Conservation (phyloP, 2,329 filamentous ascomycete species). For the Emergomyces pasteurianus region DNA sequence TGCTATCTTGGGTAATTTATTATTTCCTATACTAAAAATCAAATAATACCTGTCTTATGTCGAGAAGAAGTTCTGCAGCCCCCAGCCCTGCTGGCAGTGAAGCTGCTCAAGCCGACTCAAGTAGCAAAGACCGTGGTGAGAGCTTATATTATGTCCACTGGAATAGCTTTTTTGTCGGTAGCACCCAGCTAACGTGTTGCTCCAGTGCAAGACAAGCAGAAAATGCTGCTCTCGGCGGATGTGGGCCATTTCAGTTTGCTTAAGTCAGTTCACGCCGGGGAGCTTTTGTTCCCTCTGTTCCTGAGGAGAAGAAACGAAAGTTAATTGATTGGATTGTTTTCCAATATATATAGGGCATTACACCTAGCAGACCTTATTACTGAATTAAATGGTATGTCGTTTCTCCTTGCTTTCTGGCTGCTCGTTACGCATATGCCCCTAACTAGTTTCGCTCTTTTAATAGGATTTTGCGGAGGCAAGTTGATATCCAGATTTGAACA, state of each 20-base stretch:
- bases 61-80: conserved; percentile 24
- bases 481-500: conserved; percentile 2
- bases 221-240: conserved; percentile 36
- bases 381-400: conserved; percentile 35
- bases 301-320: background rate
- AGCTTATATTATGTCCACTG: conserved; percentile 3
- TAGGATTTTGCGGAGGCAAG: conserved; percentile 40
- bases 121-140: conserved; percentile 6
- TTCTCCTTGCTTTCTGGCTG: background rate
- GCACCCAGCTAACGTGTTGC: conserved; percentile 8
- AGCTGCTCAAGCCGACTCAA: background rate
- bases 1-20: conserved; percentile 4
- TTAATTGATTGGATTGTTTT: background rate
- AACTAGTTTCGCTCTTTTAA: background rate
- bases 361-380: conserved; percentile 41
- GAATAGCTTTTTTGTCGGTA: background rate
- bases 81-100: conserved; percentile 2
- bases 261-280: conserved; percentile 23
- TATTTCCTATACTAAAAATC: background rate
- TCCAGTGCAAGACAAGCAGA: conserved; percentile 38
- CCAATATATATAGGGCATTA: conserved; percentile 26
- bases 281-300: background rate
- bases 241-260: conserved; percentile 41
- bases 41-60: conserved; percentile 17
- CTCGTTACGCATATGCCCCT: background rate